Percentiles rank a stretch among this genome's conserved stretches.
Conservation (phyloP, 768 basidiomycete genomes). For the Daedaleopsis nitida region DNA sequence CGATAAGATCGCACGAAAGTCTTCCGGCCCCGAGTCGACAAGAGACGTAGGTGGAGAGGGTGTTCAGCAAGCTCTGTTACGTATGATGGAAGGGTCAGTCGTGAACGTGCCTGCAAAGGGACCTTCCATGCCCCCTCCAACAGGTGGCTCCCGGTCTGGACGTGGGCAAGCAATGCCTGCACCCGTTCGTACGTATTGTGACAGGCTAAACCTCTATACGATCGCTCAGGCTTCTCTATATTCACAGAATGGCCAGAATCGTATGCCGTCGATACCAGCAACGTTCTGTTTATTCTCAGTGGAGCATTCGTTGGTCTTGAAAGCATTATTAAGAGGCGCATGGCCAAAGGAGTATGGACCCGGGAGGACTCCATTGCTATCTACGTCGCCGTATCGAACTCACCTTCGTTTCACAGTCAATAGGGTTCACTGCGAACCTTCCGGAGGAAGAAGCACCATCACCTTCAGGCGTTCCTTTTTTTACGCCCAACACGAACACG, state of each 20-base stretch:
- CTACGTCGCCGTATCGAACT: too few species aligned
- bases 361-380: too few species aligned
- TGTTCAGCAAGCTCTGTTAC: slow-evolving; percentile 88
- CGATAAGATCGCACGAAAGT: slow-evolving; percentile 85
- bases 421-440: slow-evolving; percentile 76
- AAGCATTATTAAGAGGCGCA: slow-evolving; percentile 71
- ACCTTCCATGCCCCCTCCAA: slow-evolving; percentile 47
- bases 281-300: slow-evolving; percentile 92
- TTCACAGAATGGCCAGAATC: slow-evolving; percentile 60
- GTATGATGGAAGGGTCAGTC: slow-evolving; percentile 93
- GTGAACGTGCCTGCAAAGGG: slow-evolving; percentile 82
- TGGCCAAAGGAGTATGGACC: slow-evolving; percentile 77
- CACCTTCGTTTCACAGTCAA: slow-evolving; percentile 57
- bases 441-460: slow-evolving; percentile 40
- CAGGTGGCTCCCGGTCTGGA: slow-evolving; percentile 47
- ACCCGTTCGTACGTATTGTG: slow-evolving; percentile 21
- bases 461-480: slow-evolving; percentile 59
- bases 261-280: slow-evolving; percentile 83
- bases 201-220: neutral
- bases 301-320: slow-evolving; percentile 96
- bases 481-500: slow-evolving; percentile 70
- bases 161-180: slow-evolving; percentile 40
- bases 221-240: neutral
- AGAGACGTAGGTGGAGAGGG: slow-evolving; percentile 95
- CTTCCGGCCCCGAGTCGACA: slow-evolving; percentile 62